Base-by-base conservation (phyloP, 2,329 filamentous ascomycete species). In the Neofusicoccum ribis region DNA sequence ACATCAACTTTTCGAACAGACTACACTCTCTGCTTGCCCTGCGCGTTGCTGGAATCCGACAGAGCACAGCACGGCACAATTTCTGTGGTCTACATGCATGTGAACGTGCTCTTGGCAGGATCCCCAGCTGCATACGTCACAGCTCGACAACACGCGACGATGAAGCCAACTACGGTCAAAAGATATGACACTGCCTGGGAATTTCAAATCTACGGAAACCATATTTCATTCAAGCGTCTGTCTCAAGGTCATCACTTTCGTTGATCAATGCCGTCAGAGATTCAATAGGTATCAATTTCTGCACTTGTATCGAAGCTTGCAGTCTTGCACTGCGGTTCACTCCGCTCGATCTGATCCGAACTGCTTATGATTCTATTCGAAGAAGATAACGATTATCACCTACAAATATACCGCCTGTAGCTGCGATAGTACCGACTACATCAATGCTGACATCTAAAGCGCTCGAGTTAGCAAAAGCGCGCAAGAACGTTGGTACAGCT, bases 361-460 rank as follows among this genome's bases (percentile, higher is more conserved):
- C 3, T 12, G 3, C 8, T 34, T 17, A 4, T 23, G 23, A 5
- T 6, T 2, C 34, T 31, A 31, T 31, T 4, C 27, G 27, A 31
- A 6, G 9, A 20, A 27, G 5, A 62, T 62, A 44, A 27, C 51
- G 34, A 58, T 41, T 3, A 65, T 68, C 44, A 66, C 56, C 41
- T 67, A 67, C 64, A 56, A 63, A 39, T 65, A 65, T 23, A 60
- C 63, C 7, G 63, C 58, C 39, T 67, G 67, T 54, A 68, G 67
- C 51, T 68, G 67, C 63, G 63, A 67, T 39, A 59, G 52, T 52
- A 59, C 58, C n/a, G 49, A 61, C 52, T 73, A 74, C 67, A 67
- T 66, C 31, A 59, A 68, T 50, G 50, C 66, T 31, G 67, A 67
- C 39, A 73, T 74, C 68, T 69, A 73, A 72, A 63, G 73, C 70